Evolutionary conservation across 305 asterid genomes (phyloP).

Genomic region (Fraxinus xanthoxyloides): DNA sequence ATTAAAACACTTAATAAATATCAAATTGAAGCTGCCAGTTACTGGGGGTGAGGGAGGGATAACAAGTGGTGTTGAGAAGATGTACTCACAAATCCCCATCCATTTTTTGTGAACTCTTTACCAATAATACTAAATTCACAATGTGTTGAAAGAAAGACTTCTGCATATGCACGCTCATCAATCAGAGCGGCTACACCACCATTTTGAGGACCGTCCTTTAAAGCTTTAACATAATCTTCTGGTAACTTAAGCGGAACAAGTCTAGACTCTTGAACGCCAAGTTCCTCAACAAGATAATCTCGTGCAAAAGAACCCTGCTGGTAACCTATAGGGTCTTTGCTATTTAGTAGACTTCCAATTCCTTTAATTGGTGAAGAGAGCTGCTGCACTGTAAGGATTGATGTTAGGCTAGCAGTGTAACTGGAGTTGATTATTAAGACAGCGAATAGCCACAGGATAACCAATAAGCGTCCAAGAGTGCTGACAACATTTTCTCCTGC

Average conservation of each 20-base stretch:
- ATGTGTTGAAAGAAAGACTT: constrained; percentile 51
- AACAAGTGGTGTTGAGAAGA: no score
- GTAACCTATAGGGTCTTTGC: constrained; percentile 52
- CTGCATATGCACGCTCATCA: constrained; percentile 58
- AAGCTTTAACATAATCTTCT: constrained; percentile 56
- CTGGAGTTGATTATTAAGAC: constrained; percentile 56
- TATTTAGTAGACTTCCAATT: constrained; percentile 37
- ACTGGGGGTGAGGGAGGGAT: no score
- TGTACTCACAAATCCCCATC: constrained; percentile 75
- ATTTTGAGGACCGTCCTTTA: constrained; percentile 40
- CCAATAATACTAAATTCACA: constrained; percentile 55
- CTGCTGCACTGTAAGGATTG: constrained; percentile 64
- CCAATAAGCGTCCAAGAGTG: constrained; percentile 50
- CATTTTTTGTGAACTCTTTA: constrained; percentile 51
- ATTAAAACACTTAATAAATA: background rate
- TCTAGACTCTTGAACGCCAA: constrained; percentile 47
- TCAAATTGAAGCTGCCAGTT: background rate
- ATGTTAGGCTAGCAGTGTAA: constrained; percentile 65
- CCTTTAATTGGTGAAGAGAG: constrained; percentile 58
- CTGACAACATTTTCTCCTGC: constrained; percentile 58
- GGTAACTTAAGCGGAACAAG: constrained; percentile 54
- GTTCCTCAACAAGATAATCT: constrained; percentile 45
- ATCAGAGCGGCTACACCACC: constrained; percentile 62
- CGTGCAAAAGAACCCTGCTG: constrained; percentile 55
- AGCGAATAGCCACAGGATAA: constrained; percentile 60